Percentiles rank a stretch among this genome's conserved stretches.
phyloP scores from a whole-genome alignment of 164 flowering plant genomes.

The Aristolochia fimbriata region DNA sequence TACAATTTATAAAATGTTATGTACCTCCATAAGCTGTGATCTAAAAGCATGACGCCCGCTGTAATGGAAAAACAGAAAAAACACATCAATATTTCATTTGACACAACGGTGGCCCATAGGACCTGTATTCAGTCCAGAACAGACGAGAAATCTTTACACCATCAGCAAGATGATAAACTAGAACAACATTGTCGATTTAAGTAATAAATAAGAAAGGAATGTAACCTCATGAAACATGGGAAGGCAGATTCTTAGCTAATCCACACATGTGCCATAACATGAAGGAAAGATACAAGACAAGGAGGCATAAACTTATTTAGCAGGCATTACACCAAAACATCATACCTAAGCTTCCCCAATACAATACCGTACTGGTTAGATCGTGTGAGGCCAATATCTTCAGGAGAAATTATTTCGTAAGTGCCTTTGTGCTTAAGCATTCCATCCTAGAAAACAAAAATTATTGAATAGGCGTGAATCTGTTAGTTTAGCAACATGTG shows the following conservation, averaged over 20 bases:
- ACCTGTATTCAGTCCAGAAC: no score
- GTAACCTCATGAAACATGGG: no score
- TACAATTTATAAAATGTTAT: not conserved
- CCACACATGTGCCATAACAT: not conserved
- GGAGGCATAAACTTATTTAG: not conserved
- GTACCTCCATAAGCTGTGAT: slow-evolving; percentile 68
- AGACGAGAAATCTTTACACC: no score
- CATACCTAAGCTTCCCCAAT: slow-evolving; percentile 91
- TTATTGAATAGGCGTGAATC: not conserved
- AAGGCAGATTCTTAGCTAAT: not conserved
- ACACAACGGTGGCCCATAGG: no score
- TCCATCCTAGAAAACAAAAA: slow-evolving; percentile 61
- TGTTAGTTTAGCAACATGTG: no score
- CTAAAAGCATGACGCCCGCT: slow-evolving; percentile 97
- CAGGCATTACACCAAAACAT: not conserved
- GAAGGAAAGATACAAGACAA: not conserved
- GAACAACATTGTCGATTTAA: no score
- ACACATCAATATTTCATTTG: not conserved
- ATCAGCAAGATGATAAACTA: no score
- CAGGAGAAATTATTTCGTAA: slow-evolving; percentile 88
- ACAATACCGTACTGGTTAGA: slow-evolving; percentile 76
- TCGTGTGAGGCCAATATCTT: slow-evolving; percentile 80
- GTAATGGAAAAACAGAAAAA: not conserved
- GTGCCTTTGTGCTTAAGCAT: slow-evolving; percentile 89
- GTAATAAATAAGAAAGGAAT: no score